Percentiles rank a stretch among this genome's conserved stretches.
Conservation (phyloP, 306 rosid species). For the Cyclanthera cordifolia region DNA sequence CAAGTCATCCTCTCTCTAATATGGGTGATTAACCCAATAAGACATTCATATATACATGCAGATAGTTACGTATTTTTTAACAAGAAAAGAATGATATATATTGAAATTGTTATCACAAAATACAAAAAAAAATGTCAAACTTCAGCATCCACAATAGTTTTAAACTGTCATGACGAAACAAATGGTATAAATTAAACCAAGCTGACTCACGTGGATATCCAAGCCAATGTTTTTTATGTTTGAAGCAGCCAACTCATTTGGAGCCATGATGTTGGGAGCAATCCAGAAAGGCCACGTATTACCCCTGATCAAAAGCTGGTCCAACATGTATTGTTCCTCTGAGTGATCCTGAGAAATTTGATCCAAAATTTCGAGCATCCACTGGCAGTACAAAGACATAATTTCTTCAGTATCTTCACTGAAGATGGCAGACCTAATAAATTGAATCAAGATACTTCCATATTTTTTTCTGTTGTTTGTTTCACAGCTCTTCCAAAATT, state of each 20-base stretch:
- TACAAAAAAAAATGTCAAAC: neutral
- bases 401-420: conserved; percentile 45
- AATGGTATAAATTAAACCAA: conserved; percentile 7
- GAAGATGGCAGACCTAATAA: conserved; percentile 54
- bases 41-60: neutral
- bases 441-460: conserved; percentile 40
- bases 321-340: conserved; percentile 56
- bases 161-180: neutral
- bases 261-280: conserved; percentile 29
- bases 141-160: conserved; percentile 6
- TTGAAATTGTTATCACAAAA: neutral
- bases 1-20: neutral
- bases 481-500: conserved; percentile 43
- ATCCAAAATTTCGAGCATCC: conserved; percentile 70
- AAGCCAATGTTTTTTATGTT: conserved; percentile 11
- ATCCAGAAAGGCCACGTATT: conserved; percentile 68
- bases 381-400: conserved; percentile 45
- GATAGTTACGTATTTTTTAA: neutral
- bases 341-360: conserved; percentile 35
- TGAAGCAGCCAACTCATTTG: conserved; percentile 29
- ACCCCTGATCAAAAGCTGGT: conserved; percentile 44
- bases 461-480: conserved; percentile 32
- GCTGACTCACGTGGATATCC: conserved; percentile 22
- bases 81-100: neutral
- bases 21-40: neutral